Evolutionary conservation across 2,329 filamentous ascomycete species (phyloP).

Genomic region (Pseudopithomyces maydicus): DNA sequence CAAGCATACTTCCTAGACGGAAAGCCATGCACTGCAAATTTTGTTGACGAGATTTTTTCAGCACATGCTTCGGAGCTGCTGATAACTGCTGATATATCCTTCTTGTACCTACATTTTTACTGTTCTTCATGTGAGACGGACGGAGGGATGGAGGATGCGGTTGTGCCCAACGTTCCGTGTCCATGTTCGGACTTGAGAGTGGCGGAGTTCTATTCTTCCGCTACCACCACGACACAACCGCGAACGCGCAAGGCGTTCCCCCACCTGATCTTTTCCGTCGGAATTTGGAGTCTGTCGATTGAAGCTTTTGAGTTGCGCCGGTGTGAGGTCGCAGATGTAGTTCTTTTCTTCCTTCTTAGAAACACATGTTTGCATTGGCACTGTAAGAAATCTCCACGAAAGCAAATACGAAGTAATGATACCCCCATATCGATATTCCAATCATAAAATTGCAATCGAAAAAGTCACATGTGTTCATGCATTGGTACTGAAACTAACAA

Average conservation of each 20-base stretch:
- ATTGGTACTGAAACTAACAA: neutral
- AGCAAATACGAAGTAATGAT: slow-evolving; percentile 27
- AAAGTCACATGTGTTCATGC: neutral
- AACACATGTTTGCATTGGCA: neutral
- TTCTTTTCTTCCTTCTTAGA: neutral
- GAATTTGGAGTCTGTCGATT: neutral
- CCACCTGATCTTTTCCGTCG: neutral
- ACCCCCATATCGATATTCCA: slow-evolving; percentile 17
- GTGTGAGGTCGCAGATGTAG: neutral
- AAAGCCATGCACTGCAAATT: neutral
- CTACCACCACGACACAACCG: neutral
- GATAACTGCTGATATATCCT: slow-evolving; percentile 34
- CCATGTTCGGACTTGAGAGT: slow-evolving; percentile 7
- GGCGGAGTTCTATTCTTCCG: slow-evolving; percentile 7
- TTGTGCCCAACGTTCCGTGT: slow-evolving; percentile 4
- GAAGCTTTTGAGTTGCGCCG: neutral
- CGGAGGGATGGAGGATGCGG: neutral
- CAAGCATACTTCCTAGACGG: neutral
- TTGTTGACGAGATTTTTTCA: slow-evolving; percentile 4
- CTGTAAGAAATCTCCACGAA: slow-evolving; percentile 13
- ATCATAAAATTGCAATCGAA: neutral
- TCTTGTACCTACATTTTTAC: slow-evolving; percentile 40
- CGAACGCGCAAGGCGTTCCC: slow-evolving; percentile 1
- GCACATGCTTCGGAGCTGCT: slow-evolving; percentile 18
- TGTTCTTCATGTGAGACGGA: neutral